Percentiles rank a stretch among this genome's conserved stretches.
phyloP scores from a whole-genome alignment of 169 alveolate species.

The Eimeria tenella region DNA sequence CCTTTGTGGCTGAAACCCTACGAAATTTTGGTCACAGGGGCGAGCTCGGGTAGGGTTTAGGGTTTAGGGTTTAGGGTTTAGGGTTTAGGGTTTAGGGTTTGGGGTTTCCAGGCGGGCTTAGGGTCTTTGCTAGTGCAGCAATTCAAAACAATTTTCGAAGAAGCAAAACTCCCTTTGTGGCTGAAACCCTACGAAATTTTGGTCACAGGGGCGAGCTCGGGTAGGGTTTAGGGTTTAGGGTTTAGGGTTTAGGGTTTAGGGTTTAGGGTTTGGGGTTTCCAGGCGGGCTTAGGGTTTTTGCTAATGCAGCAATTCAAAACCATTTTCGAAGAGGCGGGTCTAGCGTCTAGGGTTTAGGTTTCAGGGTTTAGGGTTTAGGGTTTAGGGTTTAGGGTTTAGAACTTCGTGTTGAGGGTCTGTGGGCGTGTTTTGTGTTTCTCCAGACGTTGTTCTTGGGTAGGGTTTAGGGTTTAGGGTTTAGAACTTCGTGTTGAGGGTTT shows the following conservation, averaged over 20 bases:
- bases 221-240: conserved; percentile 84
- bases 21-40: conserved; percentile 96
- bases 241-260: background rate
- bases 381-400: background rate
- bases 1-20: conserved; percentile 96
- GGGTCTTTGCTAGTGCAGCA: conserved; percentile 86
- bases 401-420: background rate
- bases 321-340: conserved; percentile 89
- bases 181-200: conserved; percentile 96
- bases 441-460: background rate
- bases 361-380: conserved; percentile 81
- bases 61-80: background rate
- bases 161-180: conserved; percentile 93
- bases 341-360: conserved; percentile 95
- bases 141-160: conserved; percentile 90
- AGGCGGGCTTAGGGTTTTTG: background rate
- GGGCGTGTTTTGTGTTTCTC: background rate
- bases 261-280: background rate
- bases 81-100: background rate
- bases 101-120: background rate
- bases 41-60: conserved; percentile 94
- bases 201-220: conserved; percentile 96
- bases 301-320: conserved; percentile 92
- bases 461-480: background rate
- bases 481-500: background rate